Conservation (phyloP, 768 basidiomycete species). For the Candolleomyces aberdarensis region DNA sequence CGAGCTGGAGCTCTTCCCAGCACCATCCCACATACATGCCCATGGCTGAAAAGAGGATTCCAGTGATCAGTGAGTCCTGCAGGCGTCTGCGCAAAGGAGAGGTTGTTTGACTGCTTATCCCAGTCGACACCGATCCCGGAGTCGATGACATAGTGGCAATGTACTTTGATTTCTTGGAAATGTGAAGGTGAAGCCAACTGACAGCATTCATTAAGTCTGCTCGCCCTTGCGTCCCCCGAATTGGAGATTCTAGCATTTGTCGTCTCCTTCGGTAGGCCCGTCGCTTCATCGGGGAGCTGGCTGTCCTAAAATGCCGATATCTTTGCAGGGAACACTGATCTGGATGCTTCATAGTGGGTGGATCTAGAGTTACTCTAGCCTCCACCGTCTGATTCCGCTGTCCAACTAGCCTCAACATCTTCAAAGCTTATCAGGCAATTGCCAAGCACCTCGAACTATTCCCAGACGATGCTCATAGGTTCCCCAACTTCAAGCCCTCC, state of each 20-base stretch:
- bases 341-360: slow-evolving; percentile 58
- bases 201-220: slow-evolving; percentile 40
- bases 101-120: background rate
- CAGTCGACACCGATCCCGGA: slow-evolving; percentile 86
- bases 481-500: slow-evolving; percentile 54
- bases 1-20: background rate
- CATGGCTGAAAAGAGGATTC: slow-evolving; percentile 28
- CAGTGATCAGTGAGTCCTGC: slow-evolving; percentile 62
- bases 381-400: background rate
- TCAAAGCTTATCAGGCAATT: slow-evolving; percentile 73
- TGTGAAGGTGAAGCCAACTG: background rate
- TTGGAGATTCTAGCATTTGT: slow-evolving; percentile 75
- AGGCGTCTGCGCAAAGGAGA: background rate
- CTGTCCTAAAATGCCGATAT: background rate
- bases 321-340: slow-evolving; percentile 65
- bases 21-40: background rate
- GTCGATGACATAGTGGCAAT: slow-evolving; percentile 81
- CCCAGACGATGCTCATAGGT: slow-evolving; percentile 53
- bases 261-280: slow-evolving; percentile 66
- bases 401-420: slow-evolving; percentile 58
- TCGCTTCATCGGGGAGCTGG: background rate
- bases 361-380: slow-evolving; percentile 11
- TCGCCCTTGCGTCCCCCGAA: slow-evolving; percentile 82
- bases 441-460: slow-evolving; percentile 51
- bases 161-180: slow-evolving; percentile 28